A percentile compares a stretch with the other conserved stretches of the same genome.
These are phyloP conservation scores for Scleroderma bovista DNA, from an alignment of 768 basidiomycete species.

Conservation along the genomic window DNA sequence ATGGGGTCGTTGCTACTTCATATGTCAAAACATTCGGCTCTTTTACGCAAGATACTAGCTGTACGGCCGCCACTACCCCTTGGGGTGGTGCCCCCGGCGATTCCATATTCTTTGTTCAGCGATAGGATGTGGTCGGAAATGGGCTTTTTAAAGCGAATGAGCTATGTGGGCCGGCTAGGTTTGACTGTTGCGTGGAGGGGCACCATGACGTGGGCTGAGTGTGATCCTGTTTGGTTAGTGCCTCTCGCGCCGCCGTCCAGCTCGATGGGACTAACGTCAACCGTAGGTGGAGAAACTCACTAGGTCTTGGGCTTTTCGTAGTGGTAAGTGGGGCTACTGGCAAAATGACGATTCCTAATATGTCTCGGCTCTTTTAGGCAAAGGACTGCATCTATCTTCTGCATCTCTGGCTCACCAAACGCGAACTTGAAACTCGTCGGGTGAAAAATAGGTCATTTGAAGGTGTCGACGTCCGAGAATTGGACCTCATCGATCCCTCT, in stretches of 20 bases:
- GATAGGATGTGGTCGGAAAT: conserved; percentile 6
- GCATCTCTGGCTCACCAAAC: conserved; percentile 65
- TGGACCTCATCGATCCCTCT: conserved; percentile 54
- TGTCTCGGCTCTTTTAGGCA: conserved; percentile 40
- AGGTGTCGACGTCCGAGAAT: conserved; percentile 61
- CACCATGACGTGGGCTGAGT: conserved; percentile 55
- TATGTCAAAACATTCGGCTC: conserved; percentile 36
- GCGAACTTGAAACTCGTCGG: conserved; percentile 61
- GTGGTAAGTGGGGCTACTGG: conserved; percentile 38
- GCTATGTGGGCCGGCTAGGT: conserved; percentile 30
- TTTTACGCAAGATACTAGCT: conserved; percentile 22
- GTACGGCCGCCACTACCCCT: conserved; percentile 16
- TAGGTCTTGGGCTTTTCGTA: conserved; percentile 65
- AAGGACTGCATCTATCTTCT: conserved; percentile 65
- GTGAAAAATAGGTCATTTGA: conserved; percentile 68
- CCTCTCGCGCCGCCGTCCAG: background rate
- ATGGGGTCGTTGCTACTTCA: conserved; percentile 60
- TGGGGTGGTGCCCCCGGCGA: conserved; percentile 7
- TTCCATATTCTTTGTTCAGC: conserved; percentile 18
- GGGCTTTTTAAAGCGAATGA: conserved; percentile 19
- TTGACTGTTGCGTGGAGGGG: conserved; percentile 50
- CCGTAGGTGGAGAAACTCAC: conserved; percentile 58
- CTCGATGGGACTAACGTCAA: background rate
- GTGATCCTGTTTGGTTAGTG: conserved; percentile 67
- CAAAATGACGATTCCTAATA: no score